These are phyloP conservation scores for Brassica napus DNA, from an alignment of 345 rosid genomes.

Conservation along the genomic window DNA sequence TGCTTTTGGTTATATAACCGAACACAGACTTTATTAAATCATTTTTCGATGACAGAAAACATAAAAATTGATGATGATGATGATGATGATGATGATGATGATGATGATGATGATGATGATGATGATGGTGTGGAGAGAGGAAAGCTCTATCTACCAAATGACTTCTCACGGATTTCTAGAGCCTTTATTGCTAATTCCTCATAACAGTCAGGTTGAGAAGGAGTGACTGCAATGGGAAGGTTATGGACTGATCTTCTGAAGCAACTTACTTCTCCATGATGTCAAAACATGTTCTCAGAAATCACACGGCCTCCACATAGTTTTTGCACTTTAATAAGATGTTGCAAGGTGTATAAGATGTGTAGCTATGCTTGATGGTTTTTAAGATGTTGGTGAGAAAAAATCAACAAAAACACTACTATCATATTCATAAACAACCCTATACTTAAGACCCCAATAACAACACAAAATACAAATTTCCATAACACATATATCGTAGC, in stretches of 20 bases:
- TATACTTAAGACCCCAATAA: too few relatives aligned
- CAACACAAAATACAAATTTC: too few relatives aligned
- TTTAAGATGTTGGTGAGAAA: too few relatives aligned
- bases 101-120: too few relatives aligned
- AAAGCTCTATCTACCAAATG: constrained; percentile 59
- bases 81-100: too few relatives aligned
- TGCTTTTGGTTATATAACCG: too few relatives aligned
- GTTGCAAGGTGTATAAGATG: constrained; percentile 76
- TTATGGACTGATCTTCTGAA: constrained; percentile 69
- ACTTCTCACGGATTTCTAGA: constrained; percentile 62
- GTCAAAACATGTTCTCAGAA: constrained; percentile 60
- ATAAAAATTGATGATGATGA: too few relatives aligned
- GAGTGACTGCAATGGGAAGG: constrained; percentile 72
- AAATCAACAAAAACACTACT: too few relatives aligned
- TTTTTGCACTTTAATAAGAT: background rate
- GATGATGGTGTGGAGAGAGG: background rate
- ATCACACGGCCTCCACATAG: constrained; percentile 35
- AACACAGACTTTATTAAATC: too few relatives aligned
- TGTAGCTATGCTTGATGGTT: constrained; percentile 2
- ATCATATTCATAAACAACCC: too few relatives aligned
- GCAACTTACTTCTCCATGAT: constrained; percentile 51
- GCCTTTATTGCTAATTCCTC: constrained; percentile 51
- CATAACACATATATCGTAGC: too few relatives aligned
- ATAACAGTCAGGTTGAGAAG: constrained; percentile 60
- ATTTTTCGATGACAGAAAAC: too few relatives aligned